Evolutionary conservation across 2,329 filamentous ascomycete genomes (phyloP), one percentile per base, ranked within the genome.

Genomic region (Epichloe festucae): DNA sequence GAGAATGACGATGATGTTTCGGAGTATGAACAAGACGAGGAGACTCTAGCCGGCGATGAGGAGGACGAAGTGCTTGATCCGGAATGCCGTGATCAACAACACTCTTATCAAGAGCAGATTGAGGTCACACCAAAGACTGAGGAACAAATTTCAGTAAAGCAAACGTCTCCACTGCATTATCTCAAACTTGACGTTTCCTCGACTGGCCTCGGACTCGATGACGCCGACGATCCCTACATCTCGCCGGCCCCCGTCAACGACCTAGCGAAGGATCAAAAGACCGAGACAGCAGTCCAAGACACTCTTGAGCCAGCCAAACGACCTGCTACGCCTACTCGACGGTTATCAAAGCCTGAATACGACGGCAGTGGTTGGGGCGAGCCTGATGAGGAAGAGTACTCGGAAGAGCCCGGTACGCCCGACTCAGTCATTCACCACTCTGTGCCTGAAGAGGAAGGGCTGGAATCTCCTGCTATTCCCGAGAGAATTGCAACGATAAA

Each of bases 381-480:
- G 40, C 71, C 74, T 21, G 68, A 70, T 19, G 72, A 76, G 35
- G 75, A 78, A 46, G 76, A 52, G 35, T 75, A 71, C 51, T 73
- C 77, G 1, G 70, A 79, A 1, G 82, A 85, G 55, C 81, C 81
- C 10, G 79, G 81, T 36, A 94, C 89, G 7, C 90, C 91, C 14
- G 87, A 89, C 48, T 97, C 91, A 6, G 90, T 97, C 21, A 91
- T 96, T 56, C 86, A 87, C 55, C 87, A 90, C 61, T 81, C 82
- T 2, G 66, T 87, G 46, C 67, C 70, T 3, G 71, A 75, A 44
- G 67, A 67, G 19, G 69, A 73, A 1, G 62, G 65, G 12, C 51
- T 67, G 58, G 75, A 80, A 45, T 79, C 81, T 0, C 81, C 82
- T 1, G 75, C 74, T 38, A 81, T 97, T 53, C 89, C 91, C 1